Evolutionary conservation across 768 basidiomycete species (phyloP).

Genomic region (Bullera alba): DNA sequence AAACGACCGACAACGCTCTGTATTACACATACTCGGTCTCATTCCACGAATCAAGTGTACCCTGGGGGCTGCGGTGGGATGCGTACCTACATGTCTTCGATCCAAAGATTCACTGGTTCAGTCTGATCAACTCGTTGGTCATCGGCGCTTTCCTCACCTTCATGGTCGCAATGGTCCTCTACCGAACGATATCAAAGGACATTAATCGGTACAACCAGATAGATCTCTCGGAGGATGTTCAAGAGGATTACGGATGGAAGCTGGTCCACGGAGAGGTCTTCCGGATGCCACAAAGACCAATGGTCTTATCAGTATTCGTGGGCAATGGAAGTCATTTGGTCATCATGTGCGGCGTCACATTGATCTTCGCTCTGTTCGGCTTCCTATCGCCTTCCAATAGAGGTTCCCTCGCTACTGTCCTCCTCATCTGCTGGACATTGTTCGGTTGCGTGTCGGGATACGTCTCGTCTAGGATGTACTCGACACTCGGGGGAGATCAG

Average conservation of each 20-base stretch:
- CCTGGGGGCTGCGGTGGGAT: conserved; percentile 90
- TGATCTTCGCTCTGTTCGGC: conserved; percentile 85
- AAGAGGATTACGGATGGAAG: conserved; percentile 99
- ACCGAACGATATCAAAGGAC: conserved; percentile 81
- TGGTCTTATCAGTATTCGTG: conserved; percentile 74
- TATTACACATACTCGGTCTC: conserved; percentile 81
- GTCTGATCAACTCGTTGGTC: conserved; percentile 82
- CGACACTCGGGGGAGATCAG: conserved; percentile 68
- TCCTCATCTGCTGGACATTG: conserved; percentile 90
- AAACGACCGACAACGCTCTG: conserved; percentile 58
- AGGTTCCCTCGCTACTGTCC: conserved; percentile 84
- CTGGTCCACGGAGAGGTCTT: conserved; percentile 95
- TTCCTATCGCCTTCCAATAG: conserved; percentile 94
- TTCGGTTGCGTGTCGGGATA: conserved; percentile 92
- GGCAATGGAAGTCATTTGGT: conserved; percentile 83
- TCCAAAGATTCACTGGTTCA: conserved; percentile 94
- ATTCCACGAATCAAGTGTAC: conserved; percentile 76
- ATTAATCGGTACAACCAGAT: conserved; percentile 92
- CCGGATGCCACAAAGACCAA: conserved; percentile 67
- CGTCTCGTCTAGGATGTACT: conserved; percentile 72
- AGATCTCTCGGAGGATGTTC: conserved; percentile 86
- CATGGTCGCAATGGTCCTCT: conserved; percentile 83
- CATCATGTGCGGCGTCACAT: conserved; percentile 79
- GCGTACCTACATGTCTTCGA: conserved; percentile 90
- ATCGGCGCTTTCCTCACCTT: conserved; percentile 72